These are phyloP conservation scores for Trichothecium roseum DNA, from an alignment of 2,329 filamentous ascomycete genomes.

Conservation along the genomic window DNA sequence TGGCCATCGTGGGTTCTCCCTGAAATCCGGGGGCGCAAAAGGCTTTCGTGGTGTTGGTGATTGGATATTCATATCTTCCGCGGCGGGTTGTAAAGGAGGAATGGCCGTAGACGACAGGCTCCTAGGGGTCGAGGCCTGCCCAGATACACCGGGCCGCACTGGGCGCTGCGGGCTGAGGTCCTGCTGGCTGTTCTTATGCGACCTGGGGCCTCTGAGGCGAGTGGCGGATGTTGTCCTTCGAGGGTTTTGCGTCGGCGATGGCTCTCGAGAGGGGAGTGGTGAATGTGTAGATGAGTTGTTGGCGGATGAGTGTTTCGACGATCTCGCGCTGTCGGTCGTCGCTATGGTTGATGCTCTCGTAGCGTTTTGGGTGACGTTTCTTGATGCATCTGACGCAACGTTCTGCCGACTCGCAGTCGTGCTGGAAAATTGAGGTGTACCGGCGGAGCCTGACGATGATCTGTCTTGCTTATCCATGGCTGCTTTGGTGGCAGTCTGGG, in stretches of 20 bases:
- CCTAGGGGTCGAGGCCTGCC: conserved; percentile 53
- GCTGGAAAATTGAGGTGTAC: conserved; percentile 8
- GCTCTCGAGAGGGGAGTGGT: conserved; percentile 31
- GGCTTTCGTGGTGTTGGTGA: conserved; percentile 56
- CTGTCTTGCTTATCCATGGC: conserved; percentile 27
- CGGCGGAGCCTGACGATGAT: conserved; percentile 17
- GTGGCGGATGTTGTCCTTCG: conserved; percentile 23
- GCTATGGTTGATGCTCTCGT: conserved; percentile 1
- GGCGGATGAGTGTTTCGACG: conserved; percentile 24
- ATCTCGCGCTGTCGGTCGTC: conserved; percentile 16
- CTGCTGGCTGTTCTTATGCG: conserved; percentile 55
- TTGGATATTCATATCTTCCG: conserved; percentile 51
- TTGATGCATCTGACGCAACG: conserved; percentile 4
- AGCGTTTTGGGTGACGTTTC: too few species aligned
- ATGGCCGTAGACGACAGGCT: conserved; percentile 58
- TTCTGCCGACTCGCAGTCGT: conserved; percentile 9
- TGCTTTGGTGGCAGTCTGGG: conserved; percentile 13
- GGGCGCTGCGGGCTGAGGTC: conserved; percentile 53
- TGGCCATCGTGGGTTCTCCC: conserved; percentile 61
- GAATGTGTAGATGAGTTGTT: conserved; percentile 25
- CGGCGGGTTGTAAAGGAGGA: conserved; percentile 51
- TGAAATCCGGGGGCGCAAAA: conserved; percentile 35
- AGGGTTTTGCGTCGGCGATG: conserved; percentile 33
- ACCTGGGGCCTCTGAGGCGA: conserved; percentile 32
- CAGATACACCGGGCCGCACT: conserved; percentile 40